Evolutionary conservation across 306 rosid species (phyloP), one percentile per base, ranked within the genome.

Genomic region (Vigna radiata): DNA sequence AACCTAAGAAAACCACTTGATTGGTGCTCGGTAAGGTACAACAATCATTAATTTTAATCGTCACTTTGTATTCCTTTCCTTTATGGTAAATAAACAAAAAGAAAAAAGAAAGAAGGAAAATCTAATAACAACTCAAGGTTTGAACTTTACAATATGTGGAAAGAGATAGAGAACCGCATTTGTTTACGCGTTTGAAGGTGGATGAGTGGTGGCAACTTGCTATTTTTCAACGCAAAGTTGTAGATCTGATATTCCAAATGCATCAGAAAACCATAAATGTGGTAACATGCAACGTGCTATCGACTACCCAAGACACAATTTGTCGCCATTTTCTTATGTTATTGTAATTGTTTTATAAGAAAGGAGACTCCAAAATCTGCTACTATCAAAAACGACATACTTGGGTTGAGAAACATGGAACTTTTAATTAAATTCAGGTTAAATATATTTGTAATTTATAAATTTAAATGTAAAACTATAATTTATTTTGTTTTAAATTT

Each of bases 201-300:
- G n/a, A 15, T 3, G 12, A 44, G 15, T 44, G 66, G 19, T 59
- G 36, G n/a, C 63, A 56, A 25, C n/a, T 56, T 15, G n/a, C 83
- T 72, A 52, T 39, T 71, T 63, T 61, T 73, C 39, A 71, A 59
- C 59, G 44, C 73, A 52, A 27, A 46, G 27, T 3, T 49, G 25
- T 0, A 70, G 37, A 80, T 75, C 11, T 55, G 11, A 46, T 23
- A 44, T 68, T 50, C 6, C n/a, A 17, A 43, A 77, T 77, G 17
- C 43, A 77, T 80, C 56, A 2, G 36, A 72, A 27, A 19, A 43
- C 47, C 66, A 77, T 77, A 68, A 73, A 73, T 73, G 85, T 36
- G 36, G 50, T 78, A 77, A 73, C 85, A 62, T 73, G 72, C 72
- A 19, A 55, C 58, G 36, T 29, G 58, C 56, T 67, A 37, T 46